phyloP scores from a whole-genome alignment of 2,329 filamentous ascomycete genomes.

The Lachnellula willkommii region DNA sequence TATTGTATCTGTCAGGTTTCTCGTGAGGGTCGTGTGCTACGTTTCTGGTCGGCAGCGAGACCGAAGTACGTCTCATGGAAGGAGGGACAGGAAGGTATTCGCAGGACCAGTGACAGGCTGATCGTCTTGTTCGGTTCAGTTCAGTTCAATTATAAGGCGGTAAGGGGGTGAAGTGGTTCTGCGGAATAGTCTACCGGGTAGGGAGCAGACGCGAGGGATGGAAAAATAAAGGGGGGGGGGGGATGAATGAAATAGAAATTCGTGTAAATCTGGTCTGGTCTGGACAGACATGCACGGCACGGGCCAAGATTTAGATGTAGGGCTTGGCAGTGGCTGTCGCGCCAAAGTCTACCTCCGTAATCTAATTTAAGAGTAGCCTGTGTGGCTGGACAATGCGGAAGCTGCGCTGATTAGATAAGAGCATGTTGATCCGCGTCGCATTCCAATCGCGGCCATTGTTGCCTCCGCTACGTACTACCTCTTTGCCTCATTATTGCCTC shows the following conservation, averaged over 20 bases:
- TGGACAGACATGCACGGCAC: background rate
- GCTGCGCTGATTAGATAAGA: background rate
- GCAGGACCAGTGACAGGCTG: background rate
- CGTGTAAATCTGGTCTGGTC: slow-evolving; percentile 4
- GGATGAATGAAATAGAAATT: slow-evolving; percentile 7
- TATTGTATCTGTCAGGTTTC: slow-evolving; percentile 56
- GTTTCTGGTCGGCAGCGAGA: slow-evolving; percentile 58
- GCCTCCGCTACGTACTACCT: background rate
- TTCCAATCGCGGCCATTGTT: background rate
- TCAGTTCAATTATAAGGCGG: slow-evolving; percentile 1
- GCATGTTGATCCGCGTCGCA: background rate
- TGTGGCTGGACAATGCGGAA: too few relatives aligned
- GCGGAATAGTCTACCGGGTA: background rate
- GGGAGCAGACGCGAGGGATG: background rate
- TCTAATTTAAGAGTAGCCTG: too few relatives aligned
- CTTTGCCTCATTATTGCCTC: background rate
- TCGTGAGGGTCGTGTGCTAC: slow-evolving; percentile 57
- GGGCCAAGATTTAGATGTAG: background rate
- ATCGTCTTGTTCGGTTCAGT: too few relatives aligned
- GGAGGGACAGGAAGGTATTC: slow-evolving; percentile 14
- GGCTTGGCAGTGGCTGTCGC: too few relatives aligned
- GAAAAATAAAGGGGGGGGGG: slow-evolving; percentile 6
- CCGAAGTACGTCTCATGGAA: slow-evolving; percentile 60
- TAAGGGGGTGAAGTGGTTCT: background rate
- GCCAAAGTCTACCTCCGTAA: background rate